Percentiles rank a stretch among this genome's conserved stretches.
Conservation (phyloP, 305 asterid genomes). For the Solanum hybrid region DNA sequence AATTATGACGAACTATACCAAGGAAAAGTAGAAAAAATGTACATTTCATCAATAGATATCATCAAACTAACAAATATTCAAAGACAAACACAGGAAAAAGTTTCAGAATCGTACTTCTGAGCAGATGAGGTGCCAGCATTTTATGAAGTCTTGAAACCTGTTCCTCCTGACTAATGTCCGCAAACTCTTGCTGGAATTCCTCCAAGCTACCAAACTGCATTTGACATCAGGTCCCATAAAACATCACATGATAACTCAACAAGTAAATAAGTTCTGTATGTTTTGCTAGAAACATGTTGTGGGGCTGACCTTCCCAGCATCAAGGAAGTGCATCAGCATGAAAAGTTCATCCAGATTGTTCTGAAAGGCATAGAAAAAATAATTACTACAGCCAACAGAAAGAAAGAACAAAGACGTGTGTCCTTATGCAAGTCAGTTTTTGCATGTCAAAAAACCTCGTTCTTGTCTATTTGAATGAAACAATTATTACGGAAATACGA, state of each 20-base stretch:
- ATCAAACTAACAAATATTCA: not conserved
- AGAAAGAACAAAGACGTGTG: not conserved
- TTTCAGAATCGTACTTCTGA: slow-evolving; percentile 65
- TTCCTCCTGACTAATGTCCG: slow-evolving; percentile 96
- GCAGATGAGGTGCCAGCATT: slow-evolving; percentile 96
- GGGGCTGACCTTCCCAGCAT: slow-evolving; percentile 91
- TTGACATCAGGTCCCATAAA: not conserved
- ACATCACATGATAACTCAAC: not conserved
- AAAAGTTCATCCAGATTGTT: slow-evolving; percentile 97
- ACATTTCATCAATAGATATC: not conserved
- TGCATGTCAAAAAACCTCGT: not conserved
- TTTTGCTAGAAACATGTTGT: slow-evolving; percentile 6
- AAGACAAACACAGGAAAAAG: slow-evolving; percentile 13
- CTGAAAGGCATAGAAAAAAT: slow-evolving; percentile 43
- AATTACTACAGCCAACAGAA: not conserved
- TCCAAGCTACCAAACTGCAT: slow-evolving; percentile 88
- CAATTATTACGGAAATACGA: not conserved
- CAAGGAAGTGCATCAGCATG: slow-evolving; percentile 99
- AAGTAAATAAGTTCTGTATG: not conserved
- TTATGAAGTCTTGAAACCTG: slow-evolving; percentile 91
- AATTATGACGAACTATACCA: not conserved
- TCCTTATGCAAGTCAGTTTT: not conserved
- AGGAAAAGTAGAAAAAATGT: not conserved
- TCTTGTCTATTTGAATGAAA: not conserved
- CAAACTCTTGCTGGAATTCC: slow-evolving; percentile 95